Conservation (phyloP, 1,284 basidiomycete genomes). For the Ganoderma sp. region DNA sequence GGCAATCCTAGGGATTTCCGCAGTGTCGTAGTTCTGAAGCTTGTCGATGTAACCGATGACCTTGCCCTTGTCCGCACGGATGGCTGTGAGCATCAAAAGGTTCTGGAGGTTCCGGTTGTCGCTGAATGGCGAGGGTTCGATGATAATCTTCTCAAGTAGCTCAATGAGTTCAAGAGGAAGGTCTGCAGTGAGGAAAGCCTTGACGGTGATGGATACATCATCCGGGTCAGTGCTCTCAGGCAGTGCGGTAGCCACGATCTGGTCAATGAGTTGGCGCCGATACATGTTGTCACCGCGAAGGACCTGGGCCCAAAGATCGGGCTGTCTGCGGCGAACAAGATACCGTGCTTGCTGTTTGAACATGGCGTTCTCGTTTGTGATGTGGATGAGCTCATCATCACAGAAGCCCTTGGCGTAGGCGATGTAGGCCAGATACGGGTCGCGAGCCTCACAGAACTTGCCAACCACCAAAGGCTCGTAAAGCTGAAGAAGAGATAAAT, state of each 20-base stretch:
- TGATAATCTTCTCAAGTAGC: constrained; percentile 97
- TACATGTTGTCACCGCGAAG: constrained; percentile 90
- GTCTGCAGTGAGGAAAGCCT: constrained; percentile 97
- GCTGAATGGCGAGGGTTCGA: constrained; percentile 96
- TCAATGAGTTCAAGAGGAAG: constrained; percentile 98
- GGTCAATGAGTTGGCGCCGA: constrained; percentile 94
- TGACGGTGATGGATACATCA: constrained; percentile 98
- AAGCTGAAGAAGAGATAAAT: constrained; percentile 55
- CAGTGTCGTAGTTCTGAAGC: constrained; percentile 92
- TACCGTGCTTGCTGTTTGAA: constrained; percentile 99
- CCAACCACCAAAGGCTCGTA: constrained; percentile 98
- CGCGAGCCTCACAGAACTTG: constrained; percentile 99
- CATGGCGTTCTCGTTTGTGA: constrained; percentile 99
- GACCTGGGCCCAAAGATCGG: constrained; percentile 97
- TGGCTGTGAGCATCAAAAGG: constrained; percentile 92
- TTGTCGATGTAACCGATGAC: constrained; percentile 99
- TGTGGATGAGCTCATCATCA: constrained; percentile 95
- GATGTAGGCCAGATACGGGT: constrained; percentile 98
- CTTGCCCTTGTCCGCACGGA: constrained; percentile 98
- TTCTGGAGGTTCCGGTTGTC: constrained; percentile 98
- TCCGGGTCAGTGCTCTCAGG: constrained; percentile 99
- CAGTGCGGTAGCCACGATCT: constrained; percentile 94
- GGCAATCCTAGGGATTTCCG: constrained; percentile 96
- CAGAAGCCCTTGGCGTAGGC: constrained; percentile 99
- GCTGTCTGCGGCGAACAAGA: constrained; percentile 94